A percentile compares a stretch with the other conserved stretches of the same genome.
Evolutionary conservation across 352 stramenopile genomes (phyloP).

Genomic region (Globisporangium nunn): DNA sequence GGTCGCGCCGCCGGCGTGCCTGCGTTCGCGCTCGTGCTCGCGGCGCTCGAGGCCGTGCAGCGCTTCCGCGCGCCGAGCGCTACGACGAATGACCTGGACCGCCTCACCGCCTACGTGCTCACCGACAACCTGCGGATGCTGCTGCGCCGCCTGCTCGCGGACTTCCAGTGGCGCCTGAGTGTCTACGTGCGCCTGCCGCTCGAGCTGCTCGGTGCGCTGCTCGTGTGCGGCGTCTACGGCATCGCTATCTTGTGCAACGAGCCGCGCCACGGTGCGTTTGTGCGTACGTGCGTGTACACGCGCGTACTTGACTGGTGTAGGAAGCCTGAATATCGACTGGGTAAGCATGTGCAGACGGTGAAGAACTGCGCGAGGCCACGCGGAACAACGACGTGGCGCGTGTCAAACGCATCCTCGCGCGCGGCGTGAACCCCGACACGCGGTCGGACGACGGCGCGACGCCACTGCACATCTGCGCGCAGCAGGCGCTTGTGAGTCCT

Average conservation of each 20-base stretch:
- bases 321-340: too few species aligned
- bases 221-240: slow-evolving; percentile 45
- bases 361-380: slow-evolving; percentile 65
- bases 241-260: slow-evolving; percentile 63
- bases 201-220: slow-evolving; percentile 39
- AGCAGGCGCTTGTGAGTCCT: slow-evolving; percentile 58
- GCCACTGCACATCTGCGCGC: slow-evolving; percentile 68
- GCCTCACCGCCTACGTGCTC: slow-evolving; percentile 27
- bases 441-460: slow-evolving; percentile 56
- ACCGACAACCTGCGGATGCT: slow-evolving; percentile 20
- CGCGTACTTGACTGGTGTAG: too few species aligned
- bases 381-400: slow-evolving; percentile 65
- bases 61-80: slow-evolving; percentile 37
- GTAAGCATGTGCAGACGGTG: slow-evolving; percentile 33
- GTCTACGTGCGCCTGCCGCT: slow-evolving; percentile 30
- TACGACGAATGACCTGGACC: slow-evolving; percentile 33
- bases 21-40: slow-evolving; percentile 49
- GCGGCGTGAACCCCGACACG: slow-evolving; percentile 46
- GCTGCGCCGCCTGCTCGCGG: slow-evolving; percentile 19
- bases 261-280: slow-evolving; percentile 49
- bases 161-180: slow-evolving; percentile 23
- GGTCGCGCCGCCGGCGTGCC: slow-evolving; percentile 60
- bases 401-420: slow-evolving; percentile 48
- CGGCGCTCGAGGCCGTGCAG: slow-evolving; percentile 38
- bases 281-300: too few species aligned